Percentiles rank a stretch among this genome's conserved stretches.
These are phyloP conservation scores for Acacia confusa DNA, from an alignment of 306 rosid species.

Conservation along the genomic window DNA sequence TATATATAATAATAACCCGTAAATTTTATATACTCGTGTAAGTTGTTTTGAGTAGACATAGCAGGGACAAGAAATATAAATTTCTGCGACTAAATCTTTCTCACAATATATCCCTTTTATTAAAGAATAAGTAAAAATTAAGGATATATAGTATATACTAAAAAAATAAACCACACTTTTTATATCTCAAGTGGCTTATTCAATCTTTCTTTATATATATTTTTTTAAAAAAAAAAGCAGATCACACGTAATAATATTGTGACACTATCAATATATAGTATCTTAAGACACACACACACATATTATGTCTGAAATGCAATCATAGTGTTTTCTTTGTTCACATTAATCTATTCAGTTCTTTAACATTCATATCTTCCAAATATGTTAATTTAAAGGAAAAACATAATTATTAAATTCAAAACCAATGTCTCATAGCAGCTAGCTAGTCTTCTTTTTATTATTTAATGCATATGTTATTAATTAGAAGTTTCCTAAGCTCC, in stretches of 20 bases:
- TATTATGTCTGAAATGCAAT: constrained; percentile 25
- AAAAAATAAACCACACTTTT: constrained; percentile 22
- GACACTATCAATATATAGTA: constrained; percentile 36
- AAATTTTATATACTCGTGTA: not conserved
- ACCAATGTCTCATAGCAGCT: constrained; percentile 35
- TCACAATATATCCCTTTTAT: constrained; percentile 1
- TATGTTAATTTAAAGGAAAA: constrained; percentile 35
- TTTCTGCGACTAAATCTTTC: constrained; percentile 1
- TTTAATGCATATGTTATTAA: not conserved
- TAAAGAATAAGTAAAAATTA: constrained; percentile 24
- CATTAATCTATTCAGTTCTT: constrained; percentile 43
- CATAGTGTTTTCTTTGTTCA: constrained; percentile 35
- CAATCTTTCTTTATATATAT: constrained; percentile 12
- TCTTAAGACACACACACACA: constrained; percentile 19
- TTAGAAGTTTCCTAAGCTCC: constrained; percentile 41
- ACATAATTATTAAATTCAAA: constrained; percentile 26
- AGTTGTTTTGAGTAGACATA: constrained; percentile 28
- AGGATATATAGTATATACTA: not conserved
- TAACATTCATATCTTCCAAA: constrained; percentile 43
- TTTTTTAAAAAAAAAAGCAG: constrained; percentile 27
- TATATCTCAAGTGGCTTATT: constrained; percentile 48
- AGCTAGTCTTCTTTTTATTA: constrained; percentile 35
- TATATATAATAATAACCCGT: not conserved
- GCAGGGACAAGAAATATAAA: constrained; percentile 15
- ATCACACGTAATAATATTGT: constrained; percentile 31